These are phyloP conservation scores for Yamadazyma pseudoaaseri DNA, from an alignment of 1,139 yeast species.

Conservation along the genomic window DNA sequence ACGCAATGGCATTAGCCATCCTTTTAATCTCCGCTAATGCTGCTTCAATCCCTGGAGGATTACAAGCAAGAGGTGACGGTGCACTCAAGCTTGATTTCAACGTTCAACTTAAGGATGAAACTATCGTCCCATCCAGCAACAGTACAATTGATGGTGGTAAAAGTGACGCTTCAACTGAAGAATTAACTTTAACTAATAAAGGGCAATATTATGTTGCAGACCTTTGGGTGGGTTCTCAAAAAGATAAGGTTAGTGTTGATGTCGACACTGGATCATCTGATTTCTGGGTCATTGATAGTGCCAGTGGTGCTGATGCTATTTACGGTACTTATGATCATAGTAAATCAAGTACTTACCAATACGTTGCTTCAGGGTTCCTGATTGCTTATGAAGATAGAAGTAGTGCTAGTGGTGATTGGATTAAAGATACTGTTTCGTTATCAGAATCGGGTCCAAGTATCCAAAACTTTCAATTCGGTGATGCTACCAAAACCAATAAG, in stretches of 20 bases:
- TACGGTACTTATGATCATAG: constrained; percentile 9
- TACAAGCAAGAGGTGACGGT: constrained; percentile 11
- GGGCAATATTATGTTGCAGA: constrained; percentile 48
- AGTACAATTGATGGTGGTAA: not conserved
- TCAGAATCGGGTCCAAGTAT: constrained; percentile 4
- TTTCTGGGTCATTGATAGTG: constrained; percentile 30
- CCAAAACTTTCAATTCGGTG: constrained; percentile 7
- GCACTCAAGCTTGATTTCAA: constrained; percentile 8
- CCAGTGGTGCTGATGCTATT: constrained; percentile 1
- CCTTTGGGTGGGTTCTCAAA: constrained; percentile 33
- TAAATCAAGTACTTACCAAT: constrained; percentile 6
- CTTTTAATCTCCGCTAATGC: constrained; percentile 16
- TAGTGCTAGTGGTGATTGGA: constrained; percentile 8
- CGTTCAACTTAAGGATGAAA: not conserved
- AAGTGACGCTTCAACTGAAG: too few relatives aligned
- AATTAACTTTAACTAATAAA: constrained; percentile 23
- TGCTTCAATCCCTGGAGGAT: constrained; percentile 8
- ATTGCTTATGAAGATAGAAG: constrained; percentile 7
- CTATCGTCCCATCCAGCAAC: constrained; percentile 23
- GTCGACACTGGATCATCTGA: constrained; percentile 49
- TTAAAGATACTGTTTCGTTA: constrained; percentile 7
- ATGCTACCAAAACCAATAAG: constrained; percentile 5
- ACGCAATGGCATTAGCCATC: too few relatives aligned
- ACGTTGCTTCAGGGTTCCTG: constrained; percentile 2
- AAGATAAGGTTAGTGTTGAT: constrained; percentile 28